Evolutionary conservation across 2,329 filamentous ascomycete genomes (phyloP).

Genomic region (Berkeleyomyces rouxiae): DNA sequence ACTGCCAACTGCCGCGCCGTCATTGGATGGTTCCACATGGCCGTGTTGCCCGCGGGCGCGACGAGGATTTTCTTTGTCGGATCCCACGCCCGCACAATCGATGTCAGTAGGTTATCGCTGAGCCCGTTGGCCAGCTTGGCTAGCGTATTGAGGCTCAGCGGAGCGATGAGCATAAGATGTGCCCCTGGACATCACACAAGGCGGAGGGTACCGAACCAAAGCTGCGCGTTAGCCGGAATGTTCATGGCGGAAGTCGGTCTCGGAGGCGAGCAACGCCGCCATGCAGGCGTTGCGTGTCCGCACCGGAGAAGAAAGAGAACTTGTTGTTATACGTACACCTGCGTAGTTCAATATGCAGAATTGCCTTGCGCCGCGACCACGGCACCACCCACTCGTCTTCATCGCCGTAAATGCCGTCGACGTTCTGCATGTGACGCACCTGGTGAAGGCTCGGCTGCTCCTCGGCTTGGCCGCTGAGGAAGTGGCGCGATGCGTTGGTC

Average conservation of each 20-base stretch:
- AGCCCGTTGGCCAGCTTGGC: conserved; percentile 70
- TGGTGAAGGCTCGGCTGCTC: conserved; percentile 58
- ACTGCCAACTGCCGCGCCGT: conserved; percentile 55
- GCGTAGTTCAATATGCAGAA: conserved; percentile 80
- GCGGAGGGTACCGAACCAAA: background rate
- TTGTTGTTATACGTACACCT: conserved; percentile 25
- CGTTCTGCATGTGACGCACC: conserved; percentile 45
- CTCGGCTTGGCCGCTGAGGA: conserved; percentile 55
- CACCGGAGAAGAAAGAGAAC: background rate
- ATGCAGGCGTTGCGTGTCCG: too few species aligned
- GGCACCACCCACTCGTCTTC: conserved; percentile 68
- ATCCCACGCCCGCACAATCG: conserved; percentile 77
- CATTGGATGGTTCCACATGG: conserved; percentile 78
- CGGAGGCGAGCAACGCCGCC: too few species aligned
- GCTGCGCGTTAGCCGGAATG: too few species aligned
- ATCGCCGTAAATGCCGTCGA: conserved; percentile 69
- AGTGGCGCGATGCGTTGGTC: conserved; percentile 55
- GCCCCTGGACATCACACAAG: conserved; percentile 39
- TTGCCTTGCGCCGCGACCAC: conserved; percentile 63
- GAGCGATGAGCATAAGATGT: conserved; percentile 62
- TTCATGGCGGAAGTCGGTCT: too few species aligned
- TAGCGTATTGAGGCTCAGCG: conserved; percentile 68
- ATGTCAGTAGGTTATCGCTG: conserved; percentile 58
- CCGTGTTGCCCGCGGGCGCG: conserved; percentile 72
- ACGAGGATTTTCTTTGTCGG: conserved; percentile 58